These are phyloP conservation scores for Fusarium sp. DNA, from an alignment of 2,329 filamentous ascomycete genomes.

Conservation along the genomic window DNA sequence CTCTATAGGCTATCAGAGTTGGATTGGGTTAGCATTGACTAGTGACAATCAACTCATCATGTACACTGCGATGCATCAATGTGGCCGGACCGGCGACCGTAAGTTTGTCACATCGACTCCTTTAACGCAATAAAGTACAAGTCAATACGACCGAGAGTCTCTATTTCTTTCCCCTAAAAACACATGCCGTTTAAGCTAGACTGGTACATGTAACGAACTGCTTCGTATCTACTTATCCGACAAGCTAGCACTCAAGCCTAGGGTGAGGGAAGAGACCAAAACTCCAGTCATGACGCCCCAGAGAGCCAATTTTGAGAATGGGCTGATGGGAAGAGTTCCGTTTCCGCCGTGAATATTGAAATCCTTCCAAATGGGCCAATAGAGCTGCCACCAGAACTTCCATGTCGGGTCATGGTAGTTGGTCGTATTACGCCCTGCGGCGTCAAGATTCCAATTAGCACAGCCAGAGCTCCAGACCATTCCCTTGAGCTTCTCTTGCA, in stretches of 20 bases:
- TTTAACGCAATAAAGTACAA: neutral
- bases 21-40: neutral
- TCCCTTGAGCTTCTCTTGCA: slow-evolving; percentile 1
- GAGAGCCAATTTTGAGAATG: neutral
- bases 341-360: neutral
- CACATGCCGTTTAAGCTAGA: neutral
- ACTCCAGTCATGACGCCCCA: neutral
- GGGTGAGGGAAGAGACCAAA: neutral
- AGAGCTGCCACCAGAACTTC: neutral
- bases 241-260: neutral
- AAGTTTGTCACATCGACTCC: neutral
- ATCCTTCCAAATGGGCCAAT: neutral
- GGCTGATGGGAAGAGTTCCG: neutral
- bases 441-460: slow-evolving; percentile 11
- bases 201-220: neutral
- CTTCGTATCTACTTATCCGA: neutral
- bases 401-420: slow-evolving; percentile 1
- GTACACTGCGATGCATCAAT: neutral
- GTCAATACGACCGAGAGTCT: neutral
- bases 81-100: neutral
- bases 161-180: neutral
- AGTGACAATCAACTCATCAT: neutral
- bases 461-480: slow-evolving; percentile 12
- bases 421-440: neutral
- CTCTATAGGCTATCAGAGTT: neutral